phyloP scores from a whole-genome alignment of 2,329 filamentous ascomycete genomes.

The Paracoccidioides lutzii region DNA sequence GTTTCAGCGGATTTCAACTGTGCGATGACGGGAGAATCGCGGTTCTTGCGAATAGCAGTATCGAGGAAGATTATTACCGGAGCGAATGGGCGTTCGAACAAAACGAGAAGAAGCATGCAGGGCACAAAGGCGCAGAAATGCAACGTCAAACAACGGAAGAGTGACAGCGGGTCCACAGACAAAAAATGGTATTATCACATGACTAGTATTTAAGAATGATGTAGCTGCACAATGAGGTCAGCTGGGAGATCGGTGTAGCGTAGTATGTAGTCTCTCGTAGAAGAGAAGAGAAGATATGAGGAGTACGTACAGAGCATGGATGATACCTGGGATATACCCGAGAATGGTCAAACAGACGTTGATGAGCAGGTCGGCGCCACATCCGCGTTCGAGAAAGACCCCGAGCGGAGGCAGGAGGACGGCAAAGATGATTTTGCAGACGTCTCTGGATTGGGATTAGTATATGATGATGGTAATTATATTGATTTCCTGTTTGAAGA shows the following conservation, averaged over 20 bases:
- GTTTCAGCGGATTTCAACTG: too few species aligned
- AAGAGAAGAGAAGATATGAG: too few species aligned
- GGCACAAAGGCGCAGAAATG: too few species aligned
- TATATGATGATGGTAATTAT: not conserved
- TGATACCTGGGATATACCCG: conserved; percentile 68
- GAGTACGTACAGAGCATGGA: conserved; percentile 66
- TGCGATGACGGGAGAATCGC: too few species aligned
- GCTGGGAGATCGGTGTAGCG: not conserved
- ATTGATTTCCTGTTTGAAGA: not conserved
- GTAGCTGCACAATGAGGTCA: conserved; percentile 39
- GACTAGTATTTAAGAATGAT: conserved; percentile 79
- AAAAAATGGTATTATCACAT: not conserved
- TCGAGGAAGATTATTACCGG: too few species aligned
- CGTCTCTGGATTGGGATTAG: conserved; percentile 15
- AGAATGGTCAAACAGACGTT: conserved; percentile 80
- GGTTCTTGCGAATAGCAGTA: too few species aligned
- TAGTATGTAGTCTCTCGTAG: not conserved
- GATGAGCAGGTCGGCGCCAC: conserved; percentile 76
- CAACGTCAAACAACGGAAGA: not conserved
- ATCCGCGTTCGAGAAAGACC: conserved; percentile 89
- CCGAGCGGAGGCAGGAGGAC: conserved; percentile 79
- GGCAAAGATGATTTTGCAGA: conserved; percentile 77
- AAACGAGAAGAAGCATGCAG: not conserved
- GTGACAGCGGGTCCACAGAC: not conserved
- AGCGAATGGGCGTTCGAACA: too few species aligned